These are phyloP conservation scores for Cryptococcus floricola DNA, from an alignment of 1,284 basidiomycete genomes.

Conservation along the genomic window DNA sequence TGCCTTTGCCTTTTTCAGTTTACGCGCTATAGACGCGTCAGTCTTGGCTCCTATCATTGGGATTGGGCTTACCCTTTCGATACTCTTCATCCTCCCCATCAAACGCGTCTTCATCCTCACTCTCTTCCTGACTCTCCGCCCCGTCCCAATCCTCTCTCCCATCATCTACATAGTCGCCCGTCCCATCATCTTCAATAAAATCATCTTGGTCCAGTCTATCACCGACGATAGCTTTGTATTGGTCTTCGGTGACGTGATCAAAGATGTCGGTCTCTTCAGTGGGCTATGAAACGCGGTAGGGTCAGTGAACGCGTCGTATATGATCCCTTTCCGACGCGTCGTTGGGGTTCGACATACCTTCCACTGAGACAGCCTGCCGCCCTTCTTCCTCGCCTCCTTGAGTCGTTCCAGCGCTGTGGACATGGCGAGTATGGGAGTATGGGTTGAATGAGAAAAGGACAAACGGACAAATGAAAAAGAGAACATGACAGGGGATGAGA, in stretches of 20 bases:
- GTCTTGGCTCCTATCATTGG: not conserved
- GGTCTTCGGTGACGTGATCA: conserved; percentile 87
- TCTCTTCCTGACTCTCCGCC: conserved; percentile 48
- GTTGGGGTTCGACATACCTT: conserved; percentile 38
- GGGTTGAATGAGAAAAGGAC: too few relatives aligned
- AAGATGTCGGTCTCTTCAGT: conserved; percentile 70
- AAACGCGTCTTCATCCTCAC: conserved; percentile 48
- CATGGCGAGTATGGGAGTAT: too few relatives aligned
- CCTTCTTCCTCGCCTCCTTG: conserved; percentile 49
- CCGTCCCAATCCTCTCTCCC: conserved; percentile 88
- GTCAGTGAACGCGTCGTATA: not conserved
- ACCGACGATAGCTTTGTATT: conserved; percentile 81
- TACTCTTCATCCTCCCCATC: conserved; percentile 49
- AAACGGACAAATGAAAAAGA: too few relatives aligned
- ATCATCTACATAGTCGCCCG: conserved; percentile 88
- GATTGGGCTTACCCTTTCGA: conserved; percentile 27
- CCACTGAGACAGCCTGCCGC: conserved; percentile 50
- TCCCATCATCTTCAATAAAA: conserved; percentile 93
- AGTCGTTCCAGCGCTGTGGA: conserved; percentile 46
- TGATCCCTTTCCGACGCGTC: not conserved
- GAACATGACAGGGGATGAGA: too few relatives aligned
- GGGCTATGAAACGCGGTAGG: conserved; percentile 11
- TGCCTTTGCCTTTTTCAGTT: conserved; percentile 33
- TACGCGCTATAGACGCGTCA: conserved; percentile 26
- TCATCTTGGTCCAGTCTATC: conserved; percentile 84